Evolutionary conservation across 163 green algal species (phyloP).

Genomic region (Chlamydomonas reinhardtii): DNA sequence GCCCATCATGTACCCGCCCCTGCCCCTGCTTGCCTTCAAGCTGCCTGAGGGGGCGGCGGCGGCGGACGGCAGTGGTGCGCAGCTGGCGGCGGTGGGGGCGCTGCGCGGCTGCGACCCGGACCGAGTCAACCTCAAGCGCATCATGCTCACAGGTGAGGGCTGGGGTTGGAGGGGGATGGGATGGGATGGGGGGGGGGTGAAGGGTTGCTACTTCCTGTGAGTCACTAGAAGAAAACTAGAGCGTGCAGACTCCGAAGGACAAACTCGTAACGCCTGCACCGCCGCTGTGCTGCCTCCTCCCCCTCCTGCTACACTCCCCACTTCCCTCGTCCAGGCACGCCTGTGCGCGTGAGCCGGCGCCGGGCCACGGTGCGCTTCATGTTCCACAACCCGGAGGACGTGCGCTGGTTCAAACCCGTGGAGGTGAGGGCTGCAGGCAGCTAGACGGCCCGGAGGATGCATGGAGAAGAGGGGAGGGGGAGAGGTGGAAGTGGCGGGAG

Average conservation of each 20-base stretch:
- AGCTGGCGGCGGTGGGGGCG: conserved; percentile 80
- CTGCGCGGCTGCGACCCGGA: conserved; percentile 90
- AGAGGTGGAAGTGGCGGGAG: too few relatives aligned
- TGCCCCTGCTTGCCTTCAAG: conserved; percentile 95
- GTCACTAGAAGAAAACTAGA: too few relatives aligned
- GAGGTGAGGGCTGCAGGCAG: conserved; percentile 55
- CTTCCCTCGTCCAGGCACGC: conserved; percentile 73
- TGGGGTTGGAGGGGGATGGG: background rate
- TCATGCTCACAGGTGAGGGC: conserved; percentile 86
- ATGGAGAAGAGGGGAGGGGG: background rate
- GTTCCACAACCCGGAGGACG: conserved; percentile 97
- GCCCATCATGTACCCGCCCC: conserved; percentile 89
- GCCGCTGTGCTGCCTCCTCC: too few relatives aligned
- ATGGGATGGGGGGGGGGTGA: too few relatives aligned
- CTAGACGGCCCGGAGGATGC: too few relatives aligned
- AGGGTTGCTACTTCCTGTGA: too few relatives aligned
- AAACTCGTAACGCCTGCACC: too few relatives aligned
- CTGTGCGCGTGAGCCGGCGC: conserved; percentile 92
- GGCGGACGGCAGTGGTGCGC: background rate
- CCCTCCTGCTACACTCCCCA: background rate
- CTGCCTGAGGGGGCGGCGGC: conserved; percentile 8
- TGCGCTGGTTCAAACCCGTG: conserved; percentile 89
- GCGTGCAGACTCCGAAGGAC: too few relatives aligned
- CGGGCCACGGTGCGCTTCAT: conserved; percentile 95
- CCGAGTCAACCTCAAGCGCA: conserved; percentile 94